These are phyloP conservation scores for Passalora sequoiae DNA, from an alignment of 2,329 filamentous ascomycete species.

Conservation along the genomic window DNA sequence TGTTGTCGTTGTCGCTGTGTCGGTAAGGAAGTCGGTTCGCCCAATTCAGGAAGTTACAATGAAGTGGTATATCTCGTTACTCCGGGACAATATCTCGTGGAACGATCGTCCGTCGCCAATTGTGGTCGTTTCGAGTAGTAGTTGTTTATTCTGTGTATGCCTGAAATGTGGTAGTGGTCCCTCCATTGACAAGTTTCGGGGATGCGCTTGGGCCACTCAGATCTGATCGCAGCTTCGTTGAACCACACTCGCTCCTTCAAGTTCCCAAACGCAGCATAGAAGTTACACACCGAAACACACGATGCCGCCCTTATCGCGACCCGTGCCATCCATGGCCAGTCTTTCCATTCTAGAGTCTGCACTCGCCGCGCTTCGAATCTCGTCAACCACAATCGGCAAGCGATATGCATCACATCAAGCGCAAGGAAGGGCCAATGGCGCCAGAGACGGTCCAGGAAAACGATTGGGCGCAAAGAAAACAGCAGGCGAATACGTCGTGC, in stretches of 20 bases:
- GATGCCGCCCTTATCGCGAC: constrained; percentile 10
- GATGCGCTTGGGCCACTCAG: constrained; percentile 14
- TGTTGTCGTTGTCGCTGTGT: constrained; percentile 1
- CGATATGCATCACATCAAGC: constrained; percentile 60
- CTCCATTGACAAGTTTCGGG: constrained; percentile 13
- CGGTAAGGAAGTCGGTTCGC: not conserved
- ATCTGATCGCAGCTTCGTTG: constrained; percentile 8
- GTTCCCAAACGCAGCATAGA: not conserved
- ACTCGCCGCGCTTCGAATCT: constrained; percentile 30
- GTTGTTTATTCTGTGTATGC: constrained; percentile 7
- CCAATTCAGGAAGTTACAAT: not conserved
- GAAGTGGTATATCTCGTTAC: not conserved
- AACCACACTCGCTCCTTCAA: constrained; percentile 6
- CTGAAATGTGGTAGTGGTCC: constrained; percentile 4
- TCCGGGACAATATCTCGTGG: not conserved
- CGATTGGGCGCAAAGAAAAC: constrained; percentile 92
- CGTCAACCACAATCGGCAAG: constrained; percentile 16
- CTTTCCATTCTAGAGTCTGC: constrained; percentile 29
- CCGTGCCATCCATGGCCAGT: constrained; percentile 28
- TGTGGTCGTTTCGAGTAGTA: not conserved
- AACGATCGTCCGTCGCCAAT: not conserved
- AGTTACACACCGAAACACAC: not conserved
- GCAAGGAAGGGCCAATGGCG: constrained; percentile 64
- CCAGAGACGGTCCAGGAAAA: constrained; percentile 69
- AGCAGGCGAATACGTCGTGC: constrained; percentile 87